phyloP scores from a whole-genome alignment of 164 flowering plant species.

The Euptelea pleiosperma region DNA sequence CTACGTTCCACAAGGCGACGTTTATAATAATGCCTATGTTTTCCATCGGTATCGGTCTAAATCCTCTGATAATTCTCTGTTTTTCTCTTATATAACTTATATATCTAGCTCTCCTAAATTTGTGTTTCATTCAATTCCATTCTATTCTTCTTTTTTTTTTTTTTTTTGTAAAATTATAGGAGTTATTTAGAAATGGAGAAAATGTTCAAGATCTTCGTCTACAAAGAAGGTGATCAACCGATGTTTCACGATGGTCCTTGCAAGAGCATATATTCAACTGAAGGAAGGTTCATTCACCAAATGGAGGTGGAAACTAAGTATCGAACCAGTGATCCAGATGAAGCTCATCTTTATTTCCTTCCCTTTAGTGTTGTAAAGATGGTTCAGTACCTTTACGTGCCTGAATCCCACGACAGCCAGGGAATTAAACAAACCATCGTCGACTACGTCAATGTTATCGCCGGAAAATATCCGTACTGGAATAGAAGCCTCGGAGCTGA shows the following conservation, averaged over 20 bases:
- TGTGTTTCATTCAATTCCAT: too few relatives aligned
- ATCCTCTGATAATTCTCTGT: too few relatives aligned
- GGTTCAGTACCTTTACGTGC: constrained; percentile 40
- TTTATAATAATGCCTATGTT: constrained; percentile 27
- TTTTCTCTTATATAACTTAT: too few relatives aligned
- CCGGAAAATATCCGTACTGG: constrained; percentile 47
- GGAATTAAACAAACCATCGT: constrained; percentile 24
- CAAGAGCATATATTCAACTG: constrained; percentile 47
- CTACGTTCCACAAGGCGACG: constrained; percentile 30
- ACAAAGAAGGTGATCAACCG: constrained; percentile 55
- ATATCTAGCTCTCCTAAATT: too few relatives aligned
- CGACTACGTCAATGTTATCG: constrained; percentile 38
- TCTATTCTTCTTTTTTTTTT: too few relatives aligned
- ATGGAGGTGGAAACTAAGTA: constrained; percentile 33
- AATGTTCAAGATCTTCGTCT: constrained; percentile 47
- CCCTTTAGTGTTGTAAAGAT: constrained; percentile 51
- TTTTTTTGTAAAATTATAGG: too few relatives aligned
- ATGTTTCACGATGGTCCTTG: constrained; percentile 51
- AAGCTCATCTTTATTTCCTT: constrained; percentile 49
- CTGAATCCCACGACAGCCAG: constrained; percentile 18
- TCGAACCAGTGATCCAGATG: constrained; percentile 39
- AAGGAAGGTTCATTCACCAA: constrained; percentile 49
- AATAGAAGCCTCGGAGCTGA: constrained; percentile 60
- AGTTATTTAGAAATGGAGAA: constrained; percentile 60
- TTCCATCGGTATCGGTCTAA: constrained; percentile 34